Evolutionary conservation across 352 stramenopile species (phyloP), one percentile per base, ranked within the genome.

Genomic region (Phytopythium mirpurense): DNA sequence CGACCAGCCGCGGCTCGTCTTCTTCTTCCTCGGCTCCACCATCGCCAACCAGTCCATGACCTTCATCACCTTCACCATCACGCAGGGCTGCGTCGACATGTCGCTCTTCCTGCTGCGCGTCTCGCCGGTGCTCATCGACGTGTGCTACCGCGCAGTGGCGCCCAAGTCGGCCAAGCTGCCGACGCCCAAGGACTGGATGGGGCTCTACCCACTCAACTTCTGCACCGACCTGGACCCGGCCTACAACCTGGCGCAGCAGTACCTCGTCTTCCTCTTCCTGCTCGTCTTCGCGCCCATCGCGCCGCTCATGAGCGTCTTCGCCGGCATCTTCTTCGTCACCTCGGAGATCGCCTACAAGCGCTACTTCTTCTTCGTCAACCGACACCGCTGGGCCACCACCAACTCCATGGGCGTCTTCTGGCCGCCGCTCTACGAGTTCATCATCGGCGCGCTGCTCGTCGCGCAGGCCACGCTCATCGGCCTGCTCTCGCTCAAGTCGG

Each of bases 31-130:
- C 19, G 78, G 81, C 26, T 80, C 72, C 57, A 85, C 63, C 18
- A 86, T 92, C 26, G 73, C 81, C 7, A 72, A 78, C 51, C 81
- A 92, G 58, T 87, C 76, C n/a, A 79, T 83, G 62, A 80, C 88
- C 51, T 92, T 92, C 56, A 79, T 88, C 54, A 86, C 74, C 19
- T 92, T 80, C 59, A 85, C 86, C 47, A 82, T 92, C 56, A 74
- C 78, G 35, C 81, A 88, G 57, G 67, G 74, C n/a, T 82, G 74
- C 56, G 63, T 91, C 14, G 67, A 77, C 36, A 74, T 87, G 60
- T 68, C 70, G 8, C 27, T 91, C 26, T 69, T 83, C 36, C 58
- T 87, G 61, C 69, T 91, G 18, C 78, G 81, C 31, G 65, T 83
- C 42, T 66, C 70, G 4, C 70, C 81, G 6, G 21, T 87, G 29